Base-by-base conservation (phyloP, 1,284 basidiomycete species). In the Trametes sp. region DNA sequence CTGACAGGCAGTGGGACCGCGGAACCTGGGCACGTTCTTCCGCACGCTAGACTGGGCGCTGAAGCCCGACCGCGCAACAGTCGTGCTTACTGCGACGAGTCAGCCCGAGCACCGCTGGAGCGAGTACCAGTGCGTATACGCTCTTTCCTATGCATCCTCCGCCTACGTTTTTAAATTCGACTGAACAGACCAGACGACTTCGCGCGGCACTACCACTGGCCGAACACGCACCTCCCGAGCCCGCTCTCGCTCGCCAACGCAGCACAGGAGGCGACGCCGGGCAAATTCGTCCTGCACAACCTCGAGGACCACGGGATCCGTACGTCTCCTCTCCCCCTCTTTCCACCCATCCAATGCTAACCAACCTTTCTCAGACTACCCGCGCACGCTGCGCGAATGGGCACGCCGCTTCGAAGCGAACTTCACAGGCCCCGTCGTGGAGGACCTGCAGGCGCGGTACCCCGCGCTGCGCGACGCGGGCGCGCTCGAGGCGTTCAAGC, bases 201-300 rank as follows among this genome's bases (percentile, higher is more conserved):
- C 75, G 93, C 93, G 82, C 85, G 89, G 53, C 90, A 89, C 69
- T 95, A 93, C 78, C 90, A 95, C 84, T 95, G 94, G 90, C 93
- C 94, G 7, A 94, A 95, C 67, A 90, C 90, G 0, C 91, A 90
- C 74, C 78, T 94, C 26, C 93, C 93, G 0, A 90, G 88, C 52
- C 88, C 93, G 14, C 90, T 89, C 1, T 82, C 84, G 7, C 77
- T 91, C 54, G 84, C 90, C 53, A 84, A 85, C 50, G 84, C 83
- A 33, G 85, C 86, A 10, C 82, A 88, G 49, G 72, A 78, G 0
- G 87, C 84, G 19, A 84, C 88, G 16, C 82, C 88, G 61, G 87
- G 87, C 23, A 80, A 84, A 54, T 89, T 95, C 72, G 86, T 90
- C 16, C 81, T 95, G 19, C 90, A 95, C 64, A 84, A 86, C 16